Conservation (phyloP, 305 asterid species). For the Stenogyne calaminthoides region DNA sequence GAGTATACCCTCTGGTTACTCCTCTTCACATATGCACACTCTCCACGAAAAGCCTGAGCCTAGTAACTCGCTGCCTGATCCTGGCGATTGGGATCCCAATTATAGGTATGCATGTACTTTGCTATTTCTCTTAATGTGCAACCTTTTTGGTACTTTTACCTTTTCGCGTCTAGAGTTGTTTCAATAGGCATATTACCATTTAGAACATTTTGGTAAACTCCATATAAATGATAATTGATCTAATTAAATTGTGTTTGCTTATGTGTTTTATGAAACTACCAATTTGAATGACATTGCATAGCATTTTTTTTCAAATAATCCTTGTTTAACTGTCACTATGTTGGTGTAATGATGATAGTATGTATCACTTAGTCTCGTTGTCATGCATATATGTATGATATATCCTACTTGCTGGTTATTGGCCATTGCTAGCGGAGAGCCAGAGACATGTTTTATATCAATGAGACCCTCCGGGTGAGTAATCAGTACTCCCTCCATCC, state of each 20-base stretch:
- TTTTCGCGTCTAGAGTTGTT: neutral
- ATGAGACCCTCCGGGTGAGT: neutral
- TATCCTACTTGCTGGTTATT: neutral
- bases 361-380: neutral
- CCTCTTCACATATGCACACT: slow-evolving; percentile 59
- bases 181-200: neutral
- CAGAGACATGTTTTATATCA: neutral
- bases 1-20: slow-evolving; percentile 53
- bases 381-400: neutral
- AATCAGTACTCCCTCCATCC: neutral
- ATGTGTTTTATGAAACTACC: slow-evolving; percentile 10
- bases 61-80: slow-evolving; percentile 84
- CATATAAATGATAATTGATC: slow-evolving; percentile 18
- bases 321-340: too few relatives aligned
- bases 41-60: slow-evolving; percentile 71
- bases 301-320: slow-evolving; percentile 4
- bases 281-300: slow-evolving; percentile 24
- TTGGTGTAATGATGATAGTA: slow-evolving; percentile 3
- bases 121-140: slow-evolving; percentile 19
- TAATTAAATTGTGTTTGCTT: neutral
- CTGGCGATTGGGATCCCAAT: slow-evolving; percentile 99
- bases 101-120: slow-evolving; percentile 62
- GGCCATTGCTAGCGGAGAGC: neutral
- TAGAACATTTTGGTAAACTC: neutral
- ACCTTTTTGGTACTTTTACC: slow-evolving; percentile 13